These are phyloP conservation scores for Hypoxylon sp. DNA, from an alignment of 2,329 filamentous ascomycete species.

Conservation along the genomic window DNA sequence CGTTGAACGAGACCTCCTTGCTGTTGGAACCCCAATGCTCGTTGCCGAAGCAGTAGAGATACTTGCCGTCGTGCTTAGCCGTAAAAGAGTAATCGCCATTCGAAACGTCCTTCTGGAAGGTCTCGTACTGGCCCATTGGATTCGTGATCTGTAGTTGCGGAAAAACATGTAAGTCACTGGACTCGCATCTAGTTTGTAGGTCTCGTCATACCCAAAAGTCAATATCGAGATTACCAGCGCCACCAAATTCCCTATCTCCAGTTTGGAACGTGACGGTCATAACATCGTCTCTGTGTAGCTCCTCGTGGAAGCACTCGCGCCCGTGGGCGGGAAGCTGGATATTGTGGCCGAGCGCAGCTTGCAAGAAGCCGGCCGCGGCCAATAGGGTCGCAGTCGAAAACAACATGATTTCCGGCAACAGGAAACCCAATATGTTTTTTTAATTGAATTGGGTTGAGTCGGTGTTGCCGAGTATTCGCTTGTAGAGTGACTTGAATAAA, in stretches of 20 bases:
- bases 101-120: slow-evolving; percentile 84
- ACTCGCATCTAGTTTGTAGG: slow-evolving; percentile 3
- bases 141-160: slow-evolving; percentile 75
- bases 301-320: slow-evolving; percentile 97
- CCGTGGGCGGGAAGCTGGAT: slow-evolving; percentile 95
- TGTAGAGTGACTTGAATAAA: slow-evolving; percentile 12
- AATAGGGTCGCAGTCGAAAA: slow-evolving; percentile 63
- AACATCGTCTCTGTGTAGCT: slow-evolving; percentile 91
- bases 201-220: slow-evolving; percentile 89
- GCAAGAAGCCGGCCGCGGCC: slow-evolving; percentile 64
- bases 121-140: slow-evolving; percentile 80
- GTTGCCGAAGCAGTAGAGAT: slow-evolving; percentile 98
- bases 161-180: slow-evolving; percentile 38
- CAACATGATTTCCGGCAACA: slow-evolving; percentile 56
- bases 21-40: slow-evolving; percentile 96
- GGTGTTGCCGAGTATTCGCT: slow-evolving; percentile 30
- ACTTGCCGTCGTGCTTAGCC: slow-evolving; percentile 87
- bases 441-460: slow-evolving; percentile 13
- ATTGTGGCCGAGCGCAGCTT: slow-evolving; percentile 83
- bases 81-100: slow-evolving; percentile 95
- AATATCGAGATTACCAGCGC: slow-evolving; percentile 93
- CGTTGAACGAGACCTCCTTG: slow-evolving; percentile 99
- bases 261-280: slow-evolving; percentile 99
- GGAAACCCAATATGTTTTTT: slow-evolving; percentile 15
- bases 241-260: slow-evolving; percentile 95